Conservation (phyloP, 371 early-diverging fungal species). For the Capillidium heterosporum region DNA sequence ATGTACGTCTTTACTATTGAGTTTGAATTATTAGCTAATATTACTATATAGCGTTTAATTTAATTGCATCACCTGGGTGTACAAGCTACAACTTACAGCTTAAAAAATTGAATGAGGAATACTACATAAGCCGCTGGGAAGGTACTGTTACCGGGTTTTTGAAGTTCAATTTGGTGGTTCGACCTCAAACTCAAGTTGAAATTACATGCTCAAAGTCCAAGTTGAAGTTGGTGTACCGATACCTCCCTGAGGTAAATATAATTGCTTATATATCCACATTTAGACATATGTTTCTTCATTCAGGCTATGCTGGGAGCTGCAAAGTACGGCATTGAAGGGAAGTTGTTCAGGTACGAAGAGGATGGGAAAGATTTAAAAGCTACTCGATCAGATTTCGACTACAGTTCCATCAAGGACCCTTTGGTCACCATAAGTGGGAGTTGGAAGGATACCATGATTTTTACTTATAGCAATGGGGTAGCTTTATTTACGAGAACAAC, state of each 20-base stretch:
- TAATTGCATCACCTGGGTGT: conserved; percentile 25
- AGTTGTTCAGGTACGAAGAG: conserved; percentile 27
- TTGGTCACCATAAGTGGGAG: conserved; percentile 31
- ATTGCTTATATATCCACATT: neutral
- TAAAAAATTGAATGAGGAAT: conserved; percentile 20
- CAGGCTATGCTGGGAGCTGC: conserved; percentile 27
- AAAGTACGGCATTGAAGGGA: conserved; percentile 22
- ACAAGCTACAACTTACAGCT: conserved; percentile 30
- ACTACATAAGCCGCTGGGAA: conserved; percentile 22
- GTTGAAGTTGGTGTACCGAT: conserved; percentile 23
- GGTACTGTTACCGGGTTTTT: conserved; percentile 27
- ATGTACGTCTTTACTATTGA: conserved; percentile 8
- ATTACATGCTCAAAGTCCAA: conserved; percentile 24
- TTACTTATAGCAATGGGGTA: neutral
- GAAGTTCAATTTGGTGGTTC: conserved; percentile 18
- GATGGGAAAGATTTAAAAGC: too few species aligned
- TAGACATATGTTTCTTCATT: neutral
- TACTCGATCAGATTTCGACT: too few species aligned
- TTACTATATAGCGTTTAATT: conserved; percentile 17
- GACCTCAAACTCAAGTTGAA: conserved; percentile 15
- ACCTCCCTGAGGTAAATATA: conserved; percentile 23
- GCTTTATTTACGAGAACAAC: too few species aligned
- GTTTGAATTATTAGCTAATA: neutral
- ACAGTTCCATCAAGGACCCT: conserved; percentile 20
- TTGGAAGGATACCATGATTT: conserved; percentile 33